Percentiles rank a stretch among this genome's conserved stretches.
Conservation (phyloP, 805 yeast species). For the Jamesozyma piceae region DNA sequence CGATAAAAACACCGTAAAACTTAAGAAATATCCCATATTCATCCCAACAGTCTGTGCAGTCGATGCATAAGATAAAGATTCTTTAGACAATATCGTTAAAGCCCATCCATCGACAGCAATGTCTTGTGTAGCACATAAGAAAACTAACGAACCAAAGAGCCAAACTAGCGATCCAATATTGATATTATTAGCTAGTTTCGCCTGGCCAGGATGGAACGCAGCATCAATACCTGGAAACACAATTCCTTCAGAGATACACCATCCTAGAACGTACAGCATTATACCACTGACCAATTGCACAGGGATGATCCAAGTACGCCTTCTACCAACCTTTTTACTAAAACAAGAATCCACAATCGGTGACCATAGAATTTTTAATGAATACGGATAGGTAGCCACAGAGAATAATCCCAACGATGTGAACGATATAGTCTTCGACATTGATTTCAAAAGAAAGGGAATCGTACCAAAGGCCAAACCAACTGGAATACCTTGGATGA, state of each 20-base stretch:
- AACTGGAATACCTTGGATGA: constrained; percentile 93
- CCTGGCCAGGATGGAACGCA: constrained; percentile 13
- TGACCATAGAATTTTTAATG: constrained; percentile 86
- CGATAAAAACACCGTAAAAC: constrained; percentile 86
- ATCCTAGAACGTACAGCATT: constrained; percentile 58
- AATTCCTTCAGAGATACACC: constrained; percentile 35
- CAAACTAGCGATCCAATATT: constrained; percentile 42
- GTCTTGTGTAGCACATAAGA: constrained; percentile 94
- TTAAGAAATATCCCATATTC: constrained; percentile 83
- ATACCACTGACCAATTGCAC: constrained; percentile 74
- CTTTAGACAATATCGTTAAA: constrained; percentile 68
- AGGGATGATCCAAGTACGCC: constrained; percentile 92
- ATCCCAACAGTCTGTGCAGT: constrained; percentile 96
- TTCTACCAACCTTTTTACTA: constrained; percentile 57
- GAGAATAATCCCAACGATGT: constrained; percentile 87
- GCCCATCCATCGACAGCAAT: constrained; percentile 99
- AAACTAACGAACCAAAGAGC: constrained; percentile 67
- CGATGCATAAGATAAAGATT: constrained; percentile 80
- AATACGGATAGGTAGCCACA: constrained; percentile 89
- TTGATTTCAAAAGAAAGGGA: constrained; percentile 77
- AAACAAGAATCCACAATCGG: constrained; percentile 90
- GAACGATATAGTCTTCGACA: constrained; percentile 52
- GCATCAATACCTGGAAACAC: constrained; percentile 35
- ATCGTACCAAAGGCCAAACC: constrained; percentile 92
- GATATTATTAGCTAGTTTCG: neutral